Base-by-base conservation (phyloP, 2,329 filamentous ascomycete species). In the Ophiostoma tasmaniense region DNA sequence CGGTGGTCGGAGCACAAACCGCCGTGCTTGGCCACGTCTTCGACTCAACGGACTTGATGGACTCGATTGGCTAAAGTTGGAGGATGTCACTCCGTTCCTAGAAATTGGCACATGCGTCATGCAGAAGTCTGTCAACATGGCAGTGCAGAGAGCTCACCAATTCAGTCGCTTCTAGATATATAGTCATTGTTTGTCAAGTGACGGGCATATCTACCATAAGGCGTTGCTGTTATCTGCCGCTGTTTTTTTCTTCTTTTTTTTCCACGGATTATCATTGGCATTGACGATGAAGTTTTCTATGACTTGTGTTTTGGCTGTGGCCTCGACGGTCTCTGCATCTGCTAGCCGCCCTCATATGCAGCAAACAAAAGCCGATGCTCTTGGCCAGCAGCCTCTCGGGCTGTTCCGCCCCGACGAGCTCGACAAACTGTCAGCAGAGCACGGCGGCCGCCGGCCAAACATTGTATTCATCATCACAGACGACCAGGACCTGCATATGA, bases 401-500 rank as follows among this genome's bases (percentile, higher is more conserved):
- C 50, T 55, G 50, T 28, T 55, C 50, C 50, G 50, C n/a, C 50
- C 50, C 11, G 50, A 25, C 11, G 50, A 55, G n/a, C 50, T 55
- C 8, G 50, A 25, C 50, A 25, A 28, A 35, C 55, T 28, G 61
- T 69, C 28, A 35, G 42, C 64, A 30, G 14, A 64, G 62, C 28
- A 64, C 22, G 66, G 66, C 20, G 62, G 66, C 3, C 67, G 65
- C 50, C 70, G 39, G 35, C 73, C 73, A 25, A 74, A 72, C 68
- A 70, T 74, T 50, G 68, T 72, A 3, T 87, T 89, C 72, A 83
- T 89, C 71, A 78, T 89, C 55, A 87, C 86, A 0, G 87, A 90
- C 73, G 87, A 89, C 73, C 87, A 89, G 75, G 87, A 90, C 74
- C 75, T 87, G 3, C 83, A 86, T 72, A 77, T 89, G 73, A 77